Conservation (phyloP, 305 asterid genomes). For the Solanum hybrid region DNA sequence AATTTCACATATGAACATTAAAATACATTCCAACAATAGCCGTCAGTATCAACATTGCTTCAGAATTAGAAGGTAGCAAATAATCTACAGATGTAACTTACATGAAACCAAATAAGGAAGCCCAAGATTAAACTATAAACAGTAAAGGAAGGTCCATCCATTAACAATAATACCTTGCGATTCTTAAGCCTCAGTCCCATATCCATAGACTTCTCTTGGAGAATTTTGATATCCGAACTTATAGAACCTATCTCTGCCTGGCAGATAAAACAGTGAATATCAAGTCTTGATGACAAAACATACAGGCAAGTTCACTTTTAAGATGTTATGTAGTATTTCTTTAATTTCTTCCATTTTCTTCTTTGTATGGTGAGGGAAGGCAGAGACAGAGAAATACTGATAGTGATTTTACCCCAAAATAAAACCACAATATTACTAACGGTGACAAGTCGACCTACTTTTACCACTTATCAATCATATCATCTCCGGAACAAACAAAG, state of each 20-base stretch:
- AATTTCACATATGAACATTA: not conserved
- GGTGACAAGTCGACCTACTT: not conserved
- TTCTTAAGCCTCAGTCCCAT: constrained; percentile 97
- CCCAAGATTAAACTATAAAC: not conserved
- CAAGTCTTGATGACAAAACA: constrained; percentile 6
- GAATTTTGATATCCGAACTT: constrained; percentile 91
- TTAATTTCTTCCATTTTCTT: not conserved
- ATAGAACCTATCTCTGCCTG: constrained; percentile 95
- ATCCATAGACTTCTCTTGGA: constrained; percentile 95
- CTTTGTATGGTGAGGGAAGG: not conserved
- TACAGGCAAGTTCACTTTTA: not conserved
- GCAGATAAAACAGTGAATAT: constrained; percentile 19
- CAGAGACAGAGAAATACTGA: not conserved
- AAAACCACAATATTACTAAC: not conserved
- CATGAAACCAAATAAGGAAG: not conserved
- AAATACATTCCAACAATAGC: not conserved
- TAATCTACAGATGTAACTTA: not conserved
- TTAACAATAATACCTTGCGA: constrained; percentile 60
- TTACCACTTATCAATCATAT: not conserved
- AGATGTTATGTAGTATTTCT: not conserved
- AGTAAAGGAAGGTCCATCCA: not conserved
- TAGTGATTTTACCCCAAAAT: not conserved
- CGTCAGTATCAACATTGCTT: not conserved
- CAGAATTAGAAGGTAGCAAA: not conserved
- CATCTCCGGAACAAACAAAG: not conserved